A percentile compares a stretch with the other conserved stretches of the same genome.
phyloP scores from a whole-genome alignment of 2,329 filamentous ascomycete species.

The Microdochium bolleyi region DNA sequence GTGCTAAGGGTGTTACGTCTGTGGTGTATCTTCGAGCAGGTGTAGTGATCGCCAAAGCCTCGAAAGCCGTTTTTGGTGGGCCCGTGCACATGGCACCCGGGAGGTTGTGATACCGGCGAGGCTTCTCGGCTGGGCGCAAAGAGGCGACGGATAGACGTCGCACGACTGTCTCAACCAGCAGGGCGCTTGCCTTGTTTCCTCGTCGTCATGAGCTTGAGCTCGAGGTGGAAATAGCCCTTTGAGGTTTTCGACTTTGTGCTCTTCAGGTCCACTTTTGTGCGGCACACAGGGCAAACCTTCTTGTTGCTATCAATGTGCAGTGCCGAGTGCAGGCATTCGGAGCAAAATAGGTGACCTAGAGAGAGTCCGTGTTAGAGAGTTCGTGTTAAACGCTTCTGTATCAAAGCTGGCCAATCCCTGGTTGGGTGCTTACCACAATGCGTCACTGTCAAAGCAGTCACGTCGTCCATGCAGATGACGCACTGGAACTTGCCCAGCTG shows the following conservation, averaged over 20 bases:
- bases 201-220: conserved; percentile 54
- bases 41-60: too few relatives aligned
- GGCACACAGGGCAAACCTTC: conserved; percentile 56
- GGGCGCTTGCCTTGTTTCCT: conserved; percentile 43
- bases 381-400: conserved; percentile 8
- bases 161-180: conserved; percentile 4
- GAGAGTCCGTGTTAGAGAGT: too few relatives aligned
- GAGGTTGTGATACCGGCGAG: too few relatives aligned
- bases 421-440: conserved; percentile 49
- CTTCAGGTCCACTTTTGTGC: conserved; percentile 47
- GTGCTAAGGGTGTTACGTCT: too few relatives aligned
- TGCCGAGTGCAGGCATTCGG: conserved; percentile 52
- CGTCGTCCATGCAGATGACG: conserved; percentile 60
- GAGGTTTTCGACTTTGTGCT: conserved; percentile 28
- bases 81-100: too few relatives aligned
- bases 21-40: too few relatives aligned
- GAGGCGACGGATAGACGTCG: background rate
- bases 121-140: background rate
- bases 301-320: conserved; percentile 47
- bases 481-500: conserved; percentile 54
- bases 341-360: conserved; percentile 57
- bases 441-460: conserved; percentile 50
- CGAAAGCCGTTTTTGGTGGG: too few relatives aligned
- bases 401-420: conserved; percentile 1
- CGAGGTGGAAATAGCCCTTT: conserved; percentile 48